phyloP scores from a whole-genome alignment of 2,329 filamentous ascomycete genomes.

The Colletotrichum tanaceti region DNA sequence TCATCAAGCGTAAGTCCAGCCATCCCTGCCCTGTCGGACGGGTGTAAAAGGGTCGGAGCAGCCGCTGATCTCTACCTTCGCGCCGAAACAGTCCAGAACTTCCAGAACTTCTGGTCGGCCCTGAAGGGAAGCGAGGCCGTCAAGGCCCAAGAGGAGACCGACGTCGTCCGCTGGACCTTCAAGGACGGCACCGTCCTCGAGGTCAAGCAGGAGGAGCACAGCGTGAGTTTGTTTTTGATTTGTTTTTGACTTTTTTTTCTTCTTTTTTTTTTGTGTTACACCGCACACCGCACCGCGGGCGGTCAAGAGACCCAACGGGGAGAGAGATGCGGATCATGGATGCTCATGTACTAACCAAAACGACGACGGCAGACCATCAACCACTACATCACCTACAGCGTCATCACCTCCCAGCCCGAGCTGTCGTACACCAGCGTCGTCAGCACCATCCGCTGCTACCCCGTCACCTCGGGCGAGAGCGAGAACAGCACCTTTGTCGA shows the following conservation, averaged over 20 bases:
- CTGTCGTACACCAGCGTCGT: conserved; percentile 74
- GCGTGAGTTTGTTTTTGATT: too few species aligned
- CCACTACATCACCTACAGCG: conserved; percentile 79
- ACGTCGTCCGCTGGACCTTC: conserved; percentile 77
- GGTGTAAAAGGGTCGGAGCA: background rate
- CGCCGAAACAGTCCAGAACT: conserved; percentile 67
- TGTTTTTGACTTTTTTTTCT: too few species aligned
- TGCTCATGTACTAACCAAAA: background rate
- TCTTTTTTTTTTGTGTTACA: background rate
- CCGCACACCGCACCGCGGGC: too few species aligned
- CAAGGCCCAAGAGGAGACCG: conserved; percentile 73
- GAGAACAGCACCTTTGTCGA: conserved; percentile 75
- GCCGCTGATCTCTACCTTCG: background rate
- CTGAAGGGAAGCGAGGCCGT: conserved; percentile 71
- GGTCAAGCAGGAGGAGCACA: conserved; percentile 82
- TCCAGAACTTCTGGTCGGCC: conserved; percentile 74
- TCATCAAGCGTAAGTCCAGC: conserved; percentile 69
- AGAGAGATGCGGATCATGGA: too few species aligned
- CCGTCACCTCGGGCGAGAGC: conserved; percentile 73
- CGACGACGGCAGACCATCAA: conserved; percentile 67
- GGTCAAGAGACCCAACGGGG: too few species aligned
- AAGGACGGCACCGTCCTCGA: conserved; percentile 75
- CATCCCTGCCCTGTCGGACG: background rate
- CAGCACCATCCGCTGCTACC: conserved; percentile 73
- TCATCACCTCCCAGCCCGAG: conserved; percentile 74